Conservation (phyloP, 768 basidiomycete genomes). For the Phaffia australis region DNA sequence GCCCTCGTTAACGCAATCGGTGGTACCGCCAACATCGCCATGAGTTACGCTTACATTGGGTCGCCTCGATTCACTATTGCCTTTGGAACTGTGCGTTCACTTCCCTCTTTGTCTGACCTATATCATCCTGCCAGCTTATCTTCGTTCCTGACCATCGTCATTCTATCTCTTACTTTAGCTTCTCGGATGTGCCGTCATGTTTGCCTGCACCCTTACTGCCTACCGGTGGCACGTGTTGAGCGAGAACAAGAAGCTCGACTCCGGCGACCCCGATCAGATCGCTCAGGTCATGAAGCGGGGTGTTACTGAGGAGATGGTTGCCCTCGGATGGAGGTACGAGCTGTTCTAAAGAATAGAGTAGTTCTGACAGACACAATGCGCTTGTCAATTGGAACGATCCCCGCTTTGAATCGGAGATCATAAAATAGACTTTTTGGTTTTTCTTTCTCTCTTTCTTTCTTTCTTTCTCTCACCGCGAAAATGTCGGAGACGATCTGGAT, state of each 20-base stretch:
- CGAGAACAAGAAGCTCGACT: slow-evolving; percentile 31
- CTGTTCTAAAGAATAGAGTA: slow-evolving; percentile 24
- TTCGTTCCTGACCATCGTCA: background rate
- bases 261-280: slow-evolving; percentile 23
- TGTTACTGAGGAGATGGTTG: slow-evolving; percentile 31
- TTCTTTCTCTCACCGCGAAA: too few species aligned
- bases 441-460: too few species aligned
- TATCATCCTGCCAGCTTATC: too few species aligned
- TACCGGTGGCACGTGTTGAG: slow-evolving; percentile 32
- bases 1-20: slow-evolving; percentile 35
- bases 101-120: background rate
- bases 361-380: background rate
- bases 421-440: too few species aligned
- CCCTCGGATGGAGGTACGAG: slow-evolving; percentile 34
- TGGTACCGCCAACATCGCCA: slow-evolving; percentile 32
- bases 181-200: slow-evolving; percentile 27
- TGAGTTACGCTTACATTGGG: slow-evolving; percentile 29
- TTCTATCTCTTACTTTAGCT: slow-evolving; percentile 19
- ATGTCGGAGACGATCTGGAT: too few species aligned
- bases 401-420: too few species aligned
- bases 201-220: slow-evolving; percentile 28
- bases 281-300: slow-evolving; percentile 27
- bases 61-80: slow-evolving; percentile 30
- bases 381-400: background rate
- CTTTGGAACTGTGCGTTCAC: slow-evolving; percentile 30